phyloP scores from a whole-genome alignment of 768 basidiomycete species.

The Mycena latifolia region DNA sequence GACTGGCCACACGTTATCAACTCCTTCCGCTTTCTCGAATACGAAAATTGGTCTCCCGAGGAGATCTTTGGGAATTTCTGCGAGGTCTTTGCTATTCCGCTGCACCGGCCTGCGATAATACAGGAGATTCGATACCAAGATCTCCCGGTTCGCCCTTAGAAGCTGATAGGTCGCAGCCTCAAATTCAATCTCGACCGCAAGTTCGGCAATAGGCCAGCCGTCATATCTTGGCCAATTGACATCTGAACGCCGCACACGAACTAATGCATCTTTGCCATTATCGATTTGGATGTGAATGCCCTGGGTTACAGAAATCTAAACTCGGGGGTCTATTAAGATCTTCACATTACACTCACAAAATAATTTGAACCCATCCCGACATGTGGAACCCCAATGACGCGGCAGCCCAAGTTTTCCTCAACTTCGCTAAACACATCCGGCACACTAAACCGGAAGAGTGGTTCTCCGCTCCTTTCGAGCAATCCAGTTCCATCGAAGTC shows the following conservation, averaged over 20 bases:
- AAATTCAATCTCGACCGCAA: conserved; percentile 20
- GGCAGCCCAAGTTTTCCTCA: not conserved
- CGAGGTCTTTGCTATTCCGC: too few species aligned
- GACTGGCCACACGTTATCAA: too few species aligned
- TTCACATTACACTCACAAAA: conserved; percentile 15
- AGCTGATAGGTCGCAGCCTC: conserved; percentile 23
- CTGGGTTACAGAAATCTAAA: not conserved
- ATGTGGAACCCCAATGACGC: conserved; percentile 20
- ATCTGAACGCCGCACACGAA: conserved; percentile 20
- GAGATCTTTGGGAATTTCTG: conserved; percentile 26
- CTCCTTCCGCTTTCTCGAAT: too few species aligned
- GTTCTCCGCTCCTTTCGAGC: conserved; percentile 10
- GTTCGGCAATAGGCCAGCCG: conserved; percentile 1
- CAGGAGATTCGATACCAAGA: conserved; percentile 15
- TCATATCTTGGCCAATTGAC: conserved; percentile 19
- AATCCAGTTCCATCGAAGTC: conserved; percentile 30
- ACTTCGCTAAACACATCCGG: conserved; percentile 15
- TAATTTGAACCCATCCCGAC: conserved; percentile 29
- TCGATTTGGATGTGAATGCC: conserved; percentile 25
- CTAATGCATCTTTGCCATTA: conserved; percentile 10
- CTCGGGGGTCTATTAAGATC: not conserved
- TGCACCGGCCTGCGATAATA: conserved; percentile 16
- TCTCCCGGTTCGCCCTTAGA: not conserved
- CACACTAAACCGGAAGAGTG: conserved; percentile 28
- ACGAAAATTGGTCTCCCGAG: conserved; percentile 17